phyloP scores from a whole-genome alignment of 371 early-diverging fungal genomes.

The Circinella umbellata region DNA sequence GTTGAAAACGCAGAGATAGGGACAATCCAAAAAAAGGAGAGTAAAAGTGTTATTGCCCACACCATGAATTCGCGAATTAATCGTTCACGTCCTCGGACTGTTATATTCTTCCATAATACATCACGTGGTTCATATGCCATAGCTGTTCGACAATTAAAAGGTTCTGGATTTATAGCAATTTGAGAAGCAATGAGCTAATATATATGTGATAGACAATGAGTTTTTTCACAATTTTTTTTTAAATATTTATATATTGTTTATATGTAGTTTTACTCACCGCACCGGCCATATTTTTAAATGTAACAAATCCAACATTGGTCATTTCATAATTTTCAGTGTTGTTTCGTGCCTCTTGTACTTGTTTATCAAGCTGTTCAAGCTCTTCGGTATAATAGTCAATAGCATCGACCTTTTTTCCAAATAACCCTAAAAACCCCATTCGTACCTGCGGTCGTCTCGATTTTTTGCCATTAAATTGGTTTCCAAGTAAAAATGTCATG shows the following conservation, averaged over 20 bases:
- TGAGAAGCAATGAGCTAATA: conserved; percentile 62
- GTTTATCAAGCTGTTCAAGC: conserved; percentile 40
- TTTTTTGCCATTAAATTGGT: conserved; percentile 2
- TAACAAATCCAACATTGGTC: conserved; percentile 51
- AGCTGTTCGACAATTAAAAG: conserved; percentile 70
- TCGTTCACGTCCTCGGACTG: conserved; percentile 52
- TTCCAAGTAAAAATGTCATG: conserved; percentile 11
- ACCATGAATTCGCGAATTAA: conserved; percentile 49
- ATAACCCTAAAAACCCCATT: conserved; percentile 41
- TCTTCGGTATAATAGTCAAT: conserved; percentile 51
- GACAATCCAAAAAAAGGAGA: conserved; percentile 49
- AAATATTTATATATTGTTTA: too few species aligned
- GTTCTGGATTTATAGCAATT: conserved; percentile 59
- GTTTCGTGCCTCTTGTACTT: conserved; percentile 31
- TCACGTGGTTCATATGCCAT: conserved; percentile 81
- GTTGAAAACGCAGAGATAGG: conserved; percentile 56
- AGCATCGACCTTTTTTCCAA: conserved; percentile 44
- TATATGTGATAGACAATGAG: too few species aligned
- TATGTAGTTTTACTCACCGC: conserved; percentile 34
- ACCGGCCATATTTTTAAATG: conserved; percentile 45
- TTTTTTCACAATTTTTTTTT: too few species aligned
- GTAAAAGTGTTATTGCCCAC: conserved; percentile 38
- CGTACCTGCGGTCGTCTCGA: conserved; percentile 25
- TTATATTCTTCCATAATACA: conserved; percentile 68
- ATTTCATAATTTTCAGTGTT: conserved; percentile 34